Base-by-base conservation (phyloP, 345 rosid species). In the Corchorus capsularis region DNA sequence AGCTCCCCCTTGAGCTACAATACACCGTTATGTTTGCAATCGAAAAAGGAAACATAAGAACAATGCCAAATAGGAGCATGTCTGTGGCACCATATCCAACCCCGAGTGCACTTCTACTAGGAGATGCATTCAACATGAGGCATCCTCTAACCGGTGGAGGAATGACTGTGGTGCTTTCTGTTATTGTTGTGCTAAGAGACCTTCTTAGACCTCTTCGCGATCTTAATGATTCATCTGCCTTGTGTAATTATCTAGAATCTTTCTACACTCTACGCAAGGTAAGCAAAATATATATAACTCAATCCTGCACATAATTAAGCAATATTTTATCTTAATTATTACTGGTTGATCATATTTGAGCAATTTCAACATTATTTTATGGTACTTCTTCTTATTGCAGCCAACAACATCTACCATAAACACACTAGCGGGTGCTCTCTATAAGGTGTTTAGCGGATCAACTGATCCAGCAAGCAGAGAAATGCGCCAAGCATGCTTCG, bases 111-210 rank as follows among this genome's bases (percentile, higher is more conserved):
- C 27, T 27, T 27, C 27, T 27, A 27, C 27, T 27, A 27, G 90
- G 90, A 6, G 89, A 85, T 84, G 86, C 90, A 71, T 85, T 87
- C 75, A 87, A 89, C 80, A 85, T 87, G 90, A 85, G 90, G n/a
- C 92, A 89, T 77, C 90, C 92, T 45, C 67, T 86, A 32, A 87
- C 92, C 3, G 92, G 92, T 14, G 92, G 90, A 63, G 92, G 92
- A 76, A 89, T 89, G 92, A 87, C 92, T 8, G 90, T 87, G 56
- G 89, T 87, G 45, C 76, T 89, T 15, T 85, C 93, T 0, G 93
- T 87, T 72, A 83, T 89, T 35, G 89, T 83, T 76, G 67, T 89
- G 9, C 79, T 86, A 34, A 80, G 89, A 2, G 77, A 87, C 64
- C 86, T 89, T 65, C 88, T 89, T 17, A 77, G 66, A 71, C 89